Evolutionary conservation across 352 stramenopile genomes (phyloP), one percentile per base, ranked within the genome.

Genomic region (Phytophthora quininea): DNA sequence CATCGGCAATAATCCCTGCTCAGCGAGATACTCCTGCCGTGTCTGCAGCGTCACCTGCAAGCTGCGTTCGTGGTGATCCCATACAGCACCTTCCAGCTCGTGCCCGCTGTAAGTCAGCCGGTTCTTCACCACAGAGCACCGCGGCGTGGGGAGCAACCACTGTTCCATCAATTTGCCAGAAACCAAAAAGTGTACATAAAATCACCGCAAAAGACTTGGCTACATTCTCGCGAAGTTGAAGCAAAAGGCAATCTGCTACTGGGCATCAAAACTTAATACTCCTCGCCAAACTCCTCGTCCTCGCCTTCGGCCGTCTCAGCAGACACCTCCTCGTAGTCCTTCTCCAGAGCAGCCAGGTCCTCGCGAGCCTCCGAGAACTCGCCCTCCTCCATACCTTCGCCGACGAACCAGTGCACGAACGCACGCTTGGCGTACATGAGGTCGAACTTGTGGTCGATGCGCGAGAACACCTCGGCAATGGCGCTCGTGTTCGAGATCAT

Each of bases 401-500:
- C 97, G 31, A 99, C 97, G 71, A 99, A 99, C 97, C 97, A 99
- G 88, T 99, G 97, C 57, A 99, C 97, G 76, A 99, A 99, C 54
- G 97, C 97, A 83, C 97, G 62, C 58, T 70, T 75, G 38, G 62
- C 67, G 37, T 74, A 70, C 61, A 74, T 74, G 24, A 74, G 40
- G 15, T 74, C 67, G 45, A 70, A 74, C 62, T 71, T 74, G 61
- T 71, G 61, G 47, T 71, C 56, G 49, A 75, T 75, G 30, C 68
- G 68, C 11, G 68, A 75, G 43, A 75, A 75, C 53, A 75, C 68
- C 47, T 75, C 96, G 40, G 96, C 97, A 76, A 99, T 99, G 62
- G 98, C 98, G 43, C 96, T 99, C 58, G 96, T 99, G 90, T 99
- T 99, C 60, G 96, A 98, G 77, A 99, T 98, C 96, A 99, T 99